These are phyloP conservation scores for Chloris gayana DNA, from an alignment of 176 grass and related monocot species.

Conservation along the genomic window DNA sequence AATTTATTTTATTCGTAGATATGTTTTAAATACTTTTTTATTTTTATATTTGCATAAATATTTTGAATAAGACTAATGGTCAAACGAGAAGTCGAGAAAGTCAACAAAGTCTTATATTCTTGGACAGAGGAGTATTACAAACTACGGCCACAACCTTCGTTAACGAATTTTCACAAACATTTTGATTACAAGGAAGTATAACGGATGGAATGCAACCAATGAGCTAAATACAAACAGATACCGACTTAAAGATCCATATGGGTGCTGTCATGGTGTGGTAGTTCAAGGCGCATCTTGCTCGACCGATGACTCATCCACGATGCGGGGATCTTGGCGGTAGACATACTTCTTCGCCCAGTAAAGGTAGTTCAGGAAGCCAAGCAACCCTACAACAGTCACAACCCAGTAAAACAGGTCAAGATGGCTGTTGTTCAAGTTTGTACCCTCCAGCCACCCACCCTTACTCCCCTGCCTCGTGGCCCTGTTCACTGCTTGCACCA, in stretches of 20 bases:
- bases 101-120: too few species aligned
- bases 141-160: not conserved
- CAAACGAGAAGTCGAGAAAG: too few species aligned
- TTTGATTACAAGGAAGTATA: too few species aligned
- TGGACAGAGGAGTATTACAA: too few species aligned
- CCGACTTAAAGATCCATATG: not conserved
- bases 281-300: slow-evolving; percentile 19
- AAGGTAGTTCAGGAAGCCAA: slow-evolving; percentile 64
- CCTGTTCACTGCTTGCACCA: slow-evolving; percentile 46
- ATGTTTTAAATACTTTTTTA: too few species aligned
- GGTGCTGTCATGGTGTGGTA: not conserved
- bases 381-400: slow-evolving; percentile 36
- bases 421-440: slow-evolving; percentile 52
- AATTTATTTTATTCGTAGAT: too few species aligned
- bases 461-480: slow-evolving; percentile 41
- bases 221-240: not conserved
- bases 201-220: too few species aligned
- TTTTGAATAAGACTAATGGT: too few species aligned
- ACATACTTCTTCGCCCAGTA: slow-evolving; percentile 69
- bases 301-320: not conserved
- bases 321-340: slow-evolving; percentile 37
- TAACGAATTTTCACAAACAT: not conserved
- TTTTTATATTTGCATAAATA: too few species aligned
- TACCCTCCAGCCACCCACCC: slow-evolving; percentile 72
- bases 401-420: slow-evolving; percentile 76